A percentile compares a stretch with the other conserved stretches of the same genome.
Evolutionary conservation across 148 eudicot genomes (phyloP).

Genomic region (Amaranthus palmeri): DNA sequence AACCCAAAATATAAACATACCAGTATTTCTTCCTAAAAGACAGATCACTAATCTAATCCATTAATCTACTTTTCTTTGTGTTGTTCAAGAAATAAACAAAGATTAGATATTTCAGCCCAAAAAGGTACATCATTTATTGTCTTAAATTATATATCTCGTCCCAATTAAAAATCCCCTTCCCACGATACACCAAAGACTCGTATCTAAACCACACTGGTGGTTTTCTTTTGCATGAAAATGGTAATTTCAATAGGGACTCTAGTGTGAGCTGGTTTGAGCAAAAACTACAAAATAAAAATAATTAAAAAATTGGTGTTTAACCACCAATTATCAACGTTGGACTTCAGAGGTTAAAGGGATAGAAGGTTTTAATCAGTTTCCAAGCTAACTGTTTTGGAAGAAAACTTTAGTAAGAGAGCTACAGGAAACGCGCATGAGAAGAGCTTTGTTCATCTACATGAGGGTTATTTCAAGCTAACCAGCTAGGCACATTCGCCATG

Average conservation of each 20-base stretch:
- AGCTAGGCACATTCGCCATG: neutral
- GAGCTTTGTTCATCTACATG: neutral
- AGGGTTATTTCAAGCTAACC: neutral
- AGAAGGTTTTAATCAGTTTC: neutral
- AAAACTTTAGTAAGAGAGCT: neutral
- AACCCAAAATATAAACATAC: neutral
- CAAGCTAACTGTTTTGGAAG: neutral
- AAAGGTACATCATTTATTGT: neutral
- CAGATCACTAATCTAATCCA: no score
- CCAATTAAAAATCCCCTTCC: no score
- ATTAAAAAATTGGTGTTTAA: neutral
- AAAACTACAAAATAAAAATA: no score
- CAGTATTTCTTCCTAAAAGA: slow-evolving; percentile 6
- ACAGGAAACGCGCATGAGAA: neutral
- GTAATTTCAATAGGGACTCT: no score
- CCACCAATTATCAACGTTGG: neutral
- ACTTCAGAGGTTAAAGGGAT: neutral
- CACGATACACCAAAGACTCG: no score
- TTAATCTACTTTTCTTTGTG: neutral
- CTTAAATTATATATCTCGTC: no score
- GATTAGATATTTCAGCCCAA: neutral
- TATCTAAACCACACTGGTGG: no score
- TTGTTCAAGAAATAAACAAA: neutral
- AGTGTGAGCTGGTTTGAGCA: no score
- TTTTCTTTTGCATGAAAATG: no score